Conservation (phyloP, 1,139 yeast genomes). For the Suhomyces maxii region DNA sequence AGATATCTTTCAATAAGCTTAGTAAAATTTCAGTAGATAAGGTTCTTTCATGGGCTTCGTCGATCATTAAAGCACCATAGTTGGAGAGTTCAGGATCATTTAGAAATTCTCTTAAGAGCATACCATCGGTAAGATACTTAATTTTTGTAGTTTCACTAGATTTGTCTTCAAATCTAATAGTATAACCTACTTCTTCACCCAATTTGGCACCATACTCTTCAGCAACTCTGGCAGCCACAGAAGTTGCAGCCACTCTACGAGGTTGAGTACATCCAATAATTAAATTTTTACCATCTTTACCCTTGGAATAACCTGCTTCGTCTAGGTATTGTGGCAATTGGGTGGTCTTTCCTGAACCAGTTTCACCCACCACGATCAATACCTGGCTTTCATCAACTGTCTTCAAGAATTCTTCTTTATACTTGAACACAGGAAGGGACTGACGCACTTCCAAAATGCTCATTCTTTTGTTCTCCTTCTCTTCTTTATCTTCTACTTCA, state of each 20-base stretch:
- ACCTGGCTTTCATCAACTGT: constrained; percentile 69
- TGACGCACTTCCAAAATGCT: constrained; percentile 52
- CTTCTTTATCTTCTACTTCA: constrained; percentile 23
- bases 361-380: constrained; percentile 89
- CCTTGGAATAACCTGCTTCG: constrained; percentile 74
- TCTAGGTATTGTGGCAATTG: constrained; percentile 87
- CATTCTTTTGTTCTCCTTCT: constrained; percentile 28
- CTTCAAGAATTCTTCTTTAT: constrained; percentile 60
- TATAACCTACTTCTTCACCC: constrained; percentile 85
- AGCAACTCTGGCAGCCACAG: constrained; percentile 90
- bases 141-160: constrained; percentile 63
- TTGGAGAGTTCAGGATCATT: constrained; percentile 66
- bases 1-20: constrained; percentile 76
- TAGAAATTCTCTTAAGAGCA: constrained; percentile 81
- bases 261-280: constrained; percentile 94
- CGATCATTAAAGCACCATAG: constrained; percentile 86
- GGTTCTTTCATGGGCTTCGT: constrained; percentile 96
- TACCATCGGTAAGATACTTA: constrained; percentile 94
- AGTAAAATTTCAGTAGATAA: constrained; percentile 87
- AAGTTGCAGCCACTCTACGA: constrained; percentile 91
- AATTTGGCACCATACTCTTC: constrained; percentile 73
- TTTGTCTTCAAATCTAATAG: constrained; percentile 81
- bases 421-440: constrained; percentile 75
- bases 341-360: constrained; percentile 97
- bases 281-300: constrained; percentile 20